Percentiles rank a stretch among this genome's conserved stretches.
Evolutionary conservation across 768 basidiomycete genomes (phyloP).

Genomic region (Gautieria morchelliformis): DNA sequence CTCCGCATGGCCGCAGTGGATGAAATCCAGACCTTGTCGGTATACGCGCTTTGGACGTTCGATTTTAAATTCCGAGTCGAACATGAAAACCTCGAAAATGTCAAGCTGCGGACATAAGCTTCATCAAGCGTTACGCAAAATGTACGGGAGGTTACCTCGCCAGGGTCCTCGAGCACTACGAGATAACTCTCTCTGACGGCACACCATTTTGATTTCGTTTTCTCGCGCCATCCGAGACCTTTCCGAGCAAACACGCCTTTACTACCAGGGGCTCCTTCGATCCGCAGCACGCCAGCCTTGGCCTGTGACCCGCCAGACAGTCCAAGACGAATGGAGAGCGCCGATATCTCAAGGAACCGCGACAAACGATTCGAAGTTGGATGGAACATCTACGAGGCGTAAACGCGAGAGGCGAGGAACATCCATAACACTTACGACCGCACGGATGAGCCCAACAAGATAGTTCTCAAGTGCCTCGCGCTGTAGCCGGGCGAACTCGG

Average conservation of each 20-base stretch:
- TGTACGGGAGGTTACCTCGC: constrained; percentile 42
- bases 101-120: constrained; percentile 36
- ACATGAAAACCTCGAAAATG: constrained; percentile 90
- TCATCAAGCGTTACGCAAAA: neutral
- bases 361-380: constrained; percentile 83
- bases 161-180: constrained; percentile 77
- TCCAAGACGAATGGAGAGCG: constrained; percentile 74
- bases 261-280: constrained; percentile 43
- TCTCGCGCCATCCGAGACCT: constrained; percentile 46
- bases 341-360: constrained; percentile 86
- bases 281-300: constrained; percentile 77
- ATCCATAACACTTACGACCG: constrained; percentile 53
- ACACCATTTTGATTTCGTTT: constrained; percentile 77
- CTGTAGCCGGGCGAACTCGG: constrained; percentile 75
- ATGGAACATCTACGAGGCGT: constrained; percentile 73
- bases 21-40: constrained; percentile 69
- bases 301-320: constrained; percentile 77
- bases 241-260: constrained; percentile 56
- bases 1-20: constrained; percentile 30
- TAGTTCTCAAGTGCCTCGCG: constrained; percentile 82
- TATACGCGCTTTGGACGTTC: constrained; percentile 86
- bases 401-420: neutral
- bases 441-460: constrained; percentile 75
- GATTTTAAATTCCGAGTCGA: constrained; percentile 83
- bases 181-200: constrained; percentile 87